A percentile compares a stretch with the other conserved stretches of the same genome.
Conservation (phyloP, 192 early-diverging fungal genomes). For the Coemansia sp. region DNA sequence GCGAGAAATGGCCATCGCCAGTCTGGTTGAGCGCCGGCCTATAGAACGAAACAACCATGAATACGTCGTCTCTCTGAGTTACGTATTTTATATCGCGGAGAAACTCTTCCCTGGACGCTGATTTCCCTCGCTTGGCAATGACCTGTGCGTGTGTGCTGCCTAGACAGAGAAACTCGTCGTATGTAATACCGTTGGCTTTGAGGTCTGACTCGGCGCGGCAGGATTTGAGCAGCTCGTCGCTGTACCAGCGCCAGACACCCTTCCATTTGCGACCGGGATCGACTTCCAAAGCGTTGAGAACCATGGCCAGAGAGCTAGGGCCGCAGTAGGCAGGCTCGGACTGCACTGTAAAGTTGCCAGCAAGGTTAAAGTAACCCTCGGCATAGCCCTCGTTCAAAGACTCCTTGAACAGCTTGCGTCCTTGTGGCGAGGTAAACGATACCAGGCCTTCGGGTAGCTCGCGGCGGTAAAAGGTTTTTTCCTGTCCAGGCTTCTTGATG, state of each 20-base stretch:
- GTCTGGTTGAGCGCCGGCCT: conserved; percentile 78
- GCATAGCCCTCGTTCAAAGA: conserved; percentile 74
- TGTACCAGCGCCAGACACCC: conserved; percentile 91
- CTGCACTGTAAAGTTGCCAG: conserved; percentile 90
- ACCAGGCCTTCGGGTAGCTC: conserved; percentile 65
- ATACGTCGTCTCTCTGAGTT: conserved; percentile 68
- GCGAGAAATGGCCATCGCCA: conserved; percentile 94
- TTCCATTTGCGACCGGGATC: conserved; percentile 89
- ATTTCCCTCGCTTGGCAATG: conserved; percentile 69
- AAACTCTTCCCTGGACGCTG: conserved; percentile 75
- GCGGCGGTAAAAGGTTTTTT: conserved; percentile 63
- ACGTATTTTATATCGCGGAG: conserved; percentile 70
- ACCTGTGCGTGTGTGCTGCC: conserved; percentile 87
- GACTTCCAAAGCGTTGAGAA: conserved; percentile 90
- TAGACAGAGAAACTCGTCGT: conserved; percentile 86
- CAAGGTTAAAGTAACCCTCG: conserved; percentile 84
- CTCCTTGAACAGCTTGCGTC: conserved; percentile 79
- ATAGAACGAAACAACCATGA: conserved; percentile 89
- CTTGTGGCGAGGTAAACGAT: conserved; percentile 78
- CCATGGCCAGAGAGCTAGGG: conserved; percentile 88
- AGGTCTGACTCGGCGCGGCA: conserved; percentile 72
- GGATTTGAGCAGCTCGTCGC: conserved; percentile 74
- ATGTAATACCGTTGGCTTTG: conserved; percentile 83
- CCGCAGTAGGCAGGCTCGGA: conserved; percentile 90
- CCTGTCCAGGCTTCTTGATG: neutral